Evolutionary conservation across 148 eudicot species (phyloP).

Genomic region (Rhododendron williamsianum): DNA sequence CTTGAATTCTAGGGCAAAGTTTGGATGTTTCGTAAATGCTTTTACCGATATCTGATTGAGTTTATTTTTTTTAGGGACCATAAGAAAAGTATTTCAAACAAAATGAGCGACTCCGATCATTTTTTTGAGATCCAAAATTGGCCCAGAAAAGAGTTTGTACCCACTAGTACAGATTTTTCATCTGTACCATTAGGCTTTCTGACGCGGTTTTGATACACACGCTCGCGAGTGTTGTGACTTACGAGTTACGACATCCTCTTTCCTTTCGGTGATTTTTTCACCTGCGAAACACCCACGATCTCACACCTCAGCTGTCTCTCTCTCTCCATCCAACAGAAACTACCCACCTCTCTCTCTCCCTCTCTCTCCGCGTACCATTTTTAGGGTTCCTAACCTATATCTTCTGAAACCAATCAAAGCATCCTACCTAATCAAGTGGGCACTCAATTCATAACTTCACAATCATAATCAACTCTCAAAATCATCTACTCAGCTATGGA

Average conservation of each 20-base stretch:
- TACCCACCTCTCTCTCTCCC: neutral
- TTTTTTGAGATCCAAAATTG: too few relatives aligned
- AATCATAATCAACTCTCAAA: neutral
- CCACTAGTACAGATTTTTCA: too few relatives aligned
- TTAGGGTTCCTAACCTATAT: slow-evolving; percentile 9
- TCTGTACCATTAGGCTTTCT: too few relatives aligned
- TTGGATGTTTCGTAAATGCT: too few relatives aligned
- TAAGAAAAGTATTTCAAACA: too few relatives aligned
- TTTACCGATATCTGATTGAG: too few relatives aligned
- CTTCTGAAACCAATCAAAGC: neutral
- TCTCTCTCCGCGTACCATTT: slow-evolving; percentile 6
- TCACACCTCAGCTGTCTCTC: slow-evolving; percentile 8
- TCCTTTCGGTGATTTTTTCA: slow-evolving; percentile 18
- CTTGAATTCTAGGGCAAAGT: too few relatives aligned
- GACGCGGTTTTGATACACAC: too few relatives aligned
- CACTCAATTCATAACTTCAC: neutral
- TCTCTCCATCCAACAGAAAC: neutral
- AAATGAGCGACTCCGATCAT: too few relatives aligned
- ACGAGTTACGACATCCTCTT: neutral
- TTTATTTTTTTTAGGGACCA: too few relatives aligned
- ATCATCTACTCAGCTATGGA: slow-evolving; percentile 41
- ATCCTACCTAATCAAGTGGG: slow-evolving; percentile 13
- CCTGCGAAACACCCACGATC: slow-evolving; percentile 18
- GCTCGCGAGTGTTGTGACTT: too few relatives aligned
- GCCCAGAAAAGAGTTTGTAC: too few relatives aligned